phyloP scores from a whole-genome alignment of 495 filamentous ascomycete genomes.

The Daldinia loculata region DNA sequence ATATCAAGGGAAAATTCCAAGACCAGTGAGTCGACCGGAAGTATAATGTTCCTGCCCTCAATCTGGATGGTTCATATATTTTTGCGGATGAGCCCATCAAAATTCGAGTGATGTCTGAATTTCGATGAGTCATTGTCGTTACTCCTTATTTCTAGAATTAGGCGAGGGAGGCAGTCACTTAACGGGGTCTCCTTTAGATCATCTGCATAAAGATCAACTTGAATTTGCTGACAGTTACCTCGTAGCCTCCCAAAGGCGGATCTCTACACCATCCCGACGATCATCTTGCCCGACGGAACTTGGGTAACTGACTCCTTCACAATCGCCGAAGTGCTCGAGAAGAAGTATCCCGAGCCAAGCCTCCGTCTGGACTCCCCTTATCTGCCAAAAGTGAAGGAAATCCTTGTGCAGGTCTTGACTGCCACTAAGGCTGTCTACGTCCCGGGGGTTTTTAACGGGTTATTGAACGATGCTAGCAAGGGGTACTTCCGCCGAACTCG shows the following conservation, averaged over 20 bases:
- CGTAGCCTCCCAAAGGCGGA: slow-evolving; percentile 46
- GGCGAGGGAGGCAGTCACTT: neutral
- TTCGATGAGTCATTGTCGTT: neutral
- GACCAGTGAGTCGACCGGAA: slow-evolving; percentile 49
- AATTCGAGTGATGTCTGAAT: too few species aligned
- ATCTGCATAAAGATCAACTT: neutral
- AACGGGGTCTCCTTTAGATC: neutral
- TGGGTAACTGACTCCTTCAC: slow-evolving; percentile 64
- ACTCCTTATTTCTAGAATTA: neutral
- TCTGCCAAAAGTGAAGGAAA: slow-evolving; percentile 44
- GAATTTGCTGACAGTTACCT: slow-evolving; percentile 26
- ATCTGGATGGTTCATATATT: neutral
- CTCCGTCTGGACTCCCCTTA: slow-evolving; percentile 60
- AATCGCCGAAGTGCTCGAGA: slow-evolving; percentile 64
- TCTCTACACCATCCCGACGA: slow-evolving; percentile 64
- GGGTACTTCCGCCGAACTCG: slow-evolving; percentile 60
- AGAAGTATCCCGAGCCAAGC: slow-evolving; percentile 60
- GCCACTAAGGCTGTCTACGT: slow-evolving; percentile 45
- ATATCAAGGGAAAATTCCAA: slow-evolving; percentile 59
- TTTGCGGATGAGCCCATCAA: too few species aligned
- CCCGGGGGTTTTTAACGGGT: slow-evolving; percentile 44
- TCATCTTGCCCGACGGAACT: slow-evolving; percentile 59
- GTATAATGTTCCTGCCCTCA: neutral
- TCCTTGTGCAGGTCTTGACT: slow-evolving; percentile 25
- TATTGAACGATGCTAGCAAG: slow-evolving; percentile 53